Conservation (phyloP, 495 filamentous ascomycete species). For the Alectoria sarmentosa region DNA sequence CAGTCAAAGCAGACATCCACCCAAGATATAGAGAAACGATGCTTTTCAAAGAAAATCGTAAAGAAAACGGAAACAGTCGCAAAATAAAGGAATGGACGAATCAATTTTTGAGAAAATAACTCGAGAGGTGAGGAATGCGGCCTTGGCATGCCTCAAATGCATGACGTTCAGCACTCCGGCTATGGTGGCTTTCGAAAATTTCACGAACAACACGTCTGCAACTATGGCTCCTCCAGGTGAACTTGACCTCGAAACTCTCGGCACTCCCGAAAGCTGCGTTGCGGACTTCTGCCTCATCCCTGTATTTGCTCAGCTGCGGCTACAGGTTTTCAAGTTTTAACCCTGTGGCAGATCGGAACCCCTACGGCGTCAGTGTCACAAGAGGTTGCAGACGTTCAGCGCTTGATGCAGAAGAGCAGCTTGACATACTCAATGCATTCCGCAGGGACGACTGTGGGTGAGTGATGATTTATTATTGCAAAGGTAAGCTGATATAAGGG, state of each 20-base stretch:
- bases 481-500: background rate
- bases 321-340: conserved; percentile 10
- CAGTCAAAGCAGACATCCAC: conserved; percentile 2
- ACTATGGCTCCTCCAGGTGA: conserved; percentile 19
- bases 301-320: conserved; percentile 37
- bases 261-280: conserved; percentile 59
- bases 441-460: conserved; percentile 86
- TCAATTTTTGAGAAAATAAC: background rate
- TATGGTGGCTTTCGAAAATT: background rate
- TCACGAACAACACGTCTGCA: background rate
- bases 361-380: conserved; percentile 71
- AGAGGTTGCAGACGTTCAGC: conserved; percentile 84
- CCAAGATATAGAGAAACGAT: background rate
- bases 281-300: conserved; percentile 83
- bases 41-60: background rate
- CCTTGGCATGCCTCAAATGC: background rate
- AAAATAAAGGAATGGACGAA: background rate
- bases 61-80: background rate
- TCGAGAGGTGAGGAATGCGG: background rate
- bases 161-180: background rate
- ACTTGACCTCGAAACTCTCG: conserved; percentile 32
- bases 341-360: conserved; percentile 61
- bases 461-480: conserved; percentile 35
- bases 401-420: conserved; percentile 71
- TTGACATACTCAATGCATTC: conserved; percentile 85